These are phyloP conservation scores for Glutinoglossum americanum DNA, from an alignment of 495 filamentous ascomycete genomes.

Conservation along the genomic window DNA sequence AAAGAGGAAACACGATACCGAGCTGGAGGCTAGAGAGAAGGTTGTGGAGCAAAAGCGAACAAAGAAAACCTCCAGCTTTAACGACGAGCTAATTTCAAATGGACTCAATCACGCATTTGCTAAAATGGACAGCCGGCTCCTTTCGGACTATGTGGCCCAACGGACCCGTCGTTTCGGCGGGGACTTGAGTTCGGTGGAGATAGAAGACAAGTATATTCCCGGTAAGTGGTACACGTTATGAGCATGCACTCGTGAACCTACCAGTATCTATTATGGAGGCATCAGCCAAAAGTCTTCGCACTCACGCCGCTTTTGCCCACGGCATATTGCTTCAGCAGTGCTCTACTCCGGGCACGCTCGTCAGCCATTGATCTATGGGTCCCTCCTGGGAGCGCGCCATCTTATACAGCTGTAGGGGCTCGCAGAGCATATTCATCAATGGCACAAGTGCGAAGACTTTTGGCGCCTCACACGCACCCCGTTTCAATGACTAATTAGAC, in stretches of 20 bases:
- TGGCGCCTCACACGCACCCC: no score
- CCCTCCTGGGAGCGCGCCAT: no score
- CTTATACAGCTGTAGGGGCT: no score
- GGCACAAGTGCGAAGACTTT: no score
- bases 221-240: conserved; percentile 30
- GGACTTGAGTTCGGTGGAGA: conserved; percentile 58
- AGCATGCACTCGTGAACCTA: conserved; percentile 13
- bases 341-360: no score
- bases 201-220: conserved; percentile 62
- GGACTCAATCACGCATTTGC: conserved; percentile 54
- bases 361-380: no score
- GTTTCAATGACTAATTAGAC: not conserved
- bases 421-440: no score
- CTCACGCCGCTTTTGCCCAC: no score
- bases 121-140: conserved; percentile 54
- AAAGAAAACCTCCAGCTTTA: conserved; percentile 15
- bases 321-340: no score
- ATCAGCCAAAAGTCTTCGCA: no score
- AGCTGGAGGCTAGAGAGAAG: not conserved
- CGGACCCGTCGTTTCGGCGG: conserved; percentile 55
- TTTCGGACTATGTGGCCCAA: conserved; percentile 77
- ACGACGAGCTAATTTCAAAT: not conserved
- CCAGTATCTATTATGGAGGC: no score
- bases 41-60: conserved; percentile 28
- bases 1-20: conserved; percentile 13